Conservation (phyloP, 2,329 filamentous ascomycete genomes). For the Fusarium xylarioides region DNA sequence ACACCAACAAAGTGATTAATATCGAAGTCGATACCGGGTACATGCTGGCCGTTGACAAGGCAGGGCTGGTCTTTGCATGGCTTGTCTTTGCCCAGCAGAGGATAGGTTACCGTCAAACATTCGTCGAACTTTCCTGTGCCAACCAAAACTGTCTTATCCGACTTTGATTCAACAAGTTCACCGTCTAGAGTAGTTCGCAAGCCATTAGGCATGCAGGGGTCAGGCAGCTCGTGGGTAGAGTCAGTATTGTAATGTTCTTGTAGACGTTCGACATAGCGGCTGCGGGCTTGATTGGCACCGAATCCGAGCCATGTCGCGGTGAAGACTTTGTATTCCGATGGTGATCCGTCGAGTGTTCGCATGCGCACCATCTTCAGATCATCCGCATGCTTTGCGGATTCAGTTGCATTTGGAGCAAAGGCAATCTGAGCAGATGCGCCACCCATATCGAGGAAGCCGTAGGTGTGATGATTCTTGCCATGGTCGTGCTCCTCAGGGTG, state of each 20-base stretch:
- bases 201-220: conserved; percentile 88
- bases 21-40: conserved; percentile 94
- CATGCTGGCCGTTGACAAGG: conserved; percentile 88
- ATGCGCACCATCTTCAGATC: conserved; percentile 88
- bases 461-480: conserved; percentile 90
- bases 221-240: conserved; percentile 73
- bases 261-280: conserved; percentile 83
- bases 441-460: conserved; percentile 98
- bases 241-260: conserved; percentile 69
- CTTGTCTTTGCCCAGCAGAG: conserved; percentile 87
- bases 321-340: conserved; percentile 87
- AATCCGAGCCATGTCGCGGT: conserved; percentile 97
- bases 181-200: conserved; percentile 80
- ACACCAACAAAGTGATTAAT: conserved; percentile 98
- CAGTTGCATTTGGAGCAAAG: conserved; percentile 92
- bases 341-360: conserved; percentile 80
- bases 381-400: conserved; percentile 87
- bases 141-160: conserved; percentile 65
- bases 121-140: conserved; percentile 90
- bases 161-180: conserved; percentile 54
- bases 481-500: conserved; percentile 77
- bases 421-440: conserved; percentile 98
- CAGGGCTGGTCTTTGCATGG: conserved; percentile 86
- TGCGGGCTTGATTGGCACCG: conserved; percentile 91
- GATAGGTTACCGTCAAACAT: conserved; percentile 83